A percentile compares a stretch with the other conserved stretches of the same genome.
Conservation (phyloP, 129 eudicot species). For the Lactuca sativa region DNA sequence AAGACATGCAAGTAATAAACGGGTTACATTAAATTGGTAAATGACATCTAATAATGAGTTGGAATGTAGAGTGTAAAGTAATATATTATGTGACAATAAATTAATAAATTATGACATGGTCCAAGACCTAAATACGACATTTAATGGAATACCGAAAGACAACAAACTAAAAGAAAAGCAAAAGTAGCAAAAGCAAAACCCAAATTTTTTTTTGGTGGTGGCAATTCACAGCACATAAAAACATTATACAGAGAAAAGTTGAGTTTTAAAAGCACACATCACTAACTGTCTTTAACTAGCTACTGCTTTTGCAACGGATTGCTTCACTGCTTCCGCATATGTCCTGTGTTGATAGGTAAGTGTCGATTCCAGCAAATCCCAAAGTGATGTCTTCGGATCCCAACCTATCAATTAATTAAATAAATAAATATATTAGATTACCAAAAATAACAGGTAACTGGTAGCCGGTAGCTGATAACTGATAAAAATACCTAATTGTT, state of each 20-base stretch:
- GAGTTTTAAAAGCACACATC: neutral
- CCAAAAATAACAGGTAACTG: no score
- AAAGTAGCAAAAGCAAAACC: constrained; percentile 9
- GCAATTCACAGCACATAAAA: constrained; percentile 3
- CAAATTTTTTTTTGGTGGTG: constrained; percentile 6
- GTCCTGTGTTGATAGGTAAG: constrained; percentile 99
- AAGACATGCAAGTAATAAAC: neutral
- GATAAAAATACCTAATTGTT: constrained; percentile 62
- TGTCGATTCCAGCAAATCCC: constrained; percentile 96
- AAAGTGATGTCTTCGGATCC: constrained; percentile 92
- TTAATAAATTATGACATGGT: constrained; percentile 21
- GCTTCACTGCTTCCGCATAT: constrained; percentile 82
- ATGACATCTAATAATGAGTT: no score
- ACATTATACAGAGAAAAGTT: constrained; percentile 24
- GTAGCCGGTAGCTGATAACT: no score
- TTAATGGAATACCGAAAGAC: neutral
- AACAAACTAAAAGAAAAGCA: constrained; percentile 14
- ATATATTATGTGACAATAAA: constrained; percentile 3
- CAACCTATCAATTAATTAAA: constrained; percentile 52
- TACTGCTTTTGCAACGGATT: constrained; percentile 69
- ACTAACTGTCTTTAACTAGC: constrained; percentile 41
- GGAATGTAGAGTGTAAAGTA: no score
- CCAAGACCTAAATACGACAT: constrained; percentile 15
- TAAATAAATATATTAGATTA: neutral
- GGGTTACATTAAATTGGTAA: no score